Evolutionary conservation across 2,329 filamentous ascomycete genomes (phyloP).

Genomic region (Elsinoe fawcettii): DNA sequence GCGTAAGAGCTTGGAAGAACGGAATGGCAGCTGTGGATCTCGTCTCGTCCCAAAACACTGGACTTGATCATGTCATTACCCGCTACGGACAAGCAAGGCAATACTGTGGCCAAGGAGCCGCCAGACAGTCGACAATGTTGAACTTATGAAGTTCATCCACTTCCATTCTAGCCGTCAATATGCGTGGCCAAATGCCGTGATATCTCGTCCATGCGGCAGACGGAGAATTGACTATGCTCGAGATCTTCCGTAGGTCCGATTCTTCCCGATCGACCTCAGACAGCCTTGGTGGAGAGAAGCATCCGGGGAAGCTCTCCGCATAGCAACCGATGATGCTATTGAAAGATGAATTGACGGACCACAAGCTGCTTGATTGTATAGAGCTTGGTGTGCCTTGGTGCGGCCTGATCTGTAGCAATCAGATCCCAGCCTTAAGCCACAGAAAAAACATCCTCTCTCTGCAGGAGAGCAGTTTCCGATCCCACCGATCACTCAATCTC

Average conservation of each 20-base stretch:
- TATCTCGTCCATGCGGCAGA: neutral
- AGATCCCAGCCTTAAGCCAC: neutral
- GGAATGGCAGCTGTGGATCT: neutral
- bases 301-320: constrained; percentile 10
- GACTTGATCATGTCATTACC: neutral
- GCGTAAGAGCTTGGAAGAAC: neutral
- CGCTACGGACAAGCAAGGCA: neutral
- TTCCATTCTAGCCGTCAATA: neutral
- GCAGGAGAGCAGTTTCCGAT: too few relatives aligned
- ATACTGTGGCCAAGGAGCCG: too few relatives aligned
- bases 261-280: constrained; percentile 2
- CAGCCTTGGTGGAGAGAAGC: neutral
- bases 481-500: neutral
- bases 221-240: constrained; percentile 2
- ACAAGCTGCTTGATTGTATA: neutral
- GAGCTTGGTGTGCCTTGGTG: neutral
- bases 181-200: neutral
- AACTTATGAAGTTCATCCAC: neutral
- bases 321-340: neutral
- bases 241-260: constrained; percentile 7
- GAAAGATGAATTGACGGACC: neutral
- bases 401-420: neutral
- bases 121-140: too few relatives aligned
- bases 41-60: neutral
- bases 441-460: neutral